phyloP scores from a whole-genome alignment of 23 red algal genomes.

The Porphyridium purpureum region DNA sequence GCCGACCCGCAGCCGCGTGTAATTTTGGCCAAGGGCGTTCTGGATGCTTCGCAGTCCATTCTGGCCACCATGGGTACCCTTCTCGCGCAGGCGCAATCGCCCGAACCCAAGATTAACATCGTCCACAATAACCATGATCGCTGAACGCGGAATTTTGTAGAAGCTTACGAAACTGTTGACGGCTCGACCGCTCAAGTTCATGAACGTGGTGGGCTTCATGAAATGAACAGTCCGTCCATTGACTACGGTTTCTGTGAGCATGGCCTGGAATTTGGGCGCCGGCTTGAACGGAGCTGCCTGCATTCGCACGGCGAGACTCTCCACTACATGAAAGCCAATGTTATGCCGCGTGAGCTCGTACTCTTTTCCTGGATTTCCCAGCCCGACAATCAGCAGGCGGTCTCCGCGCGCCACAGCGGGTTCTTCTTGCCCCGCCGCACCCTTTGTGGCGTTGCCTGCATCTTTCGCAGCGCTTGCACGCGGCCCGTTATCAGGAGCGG shows the following conservation, averaged over 20 bases:
- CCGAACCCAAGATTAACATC: conserved; percentile 61
- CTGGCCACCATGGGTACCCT: conserved; percentile 76
- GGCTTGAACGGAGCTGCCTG: conserved; percentile 20
- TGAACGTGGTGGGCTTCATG: conserved; percentile 80
- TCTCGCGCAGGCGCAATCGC: conserved; percentile 32
- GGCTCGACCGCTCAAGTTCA: conserved; percentile 66
- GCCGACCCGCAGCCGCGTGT: conserved; percentile 59
- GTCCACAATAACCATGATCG: conserved; percentile 69
- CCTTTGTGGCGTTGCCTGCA: too few relatives aligned
- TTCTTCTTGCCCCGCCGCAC: too few relatives aligned
- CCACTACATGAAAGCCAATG: conserved; percentile 43
- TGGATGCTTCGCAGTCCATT: conserved; percentile 90
- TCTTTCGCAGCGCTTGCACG: too few relatives aligned
- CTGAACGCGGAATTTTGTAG: conserved; percentile 12
- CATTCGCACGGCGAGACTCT: conserved; percentile 33
- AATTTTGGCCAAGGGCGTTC: conserved; percentile 20
- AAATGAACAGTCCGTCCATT: conserved; percentile 21
- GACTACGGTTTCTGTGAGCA: conserved; percentile 1
- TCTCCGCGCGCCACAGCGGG: conserved; percentile 4
- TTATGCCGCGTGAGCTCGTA: conserved; percentile 81
- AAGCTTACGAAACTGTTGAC: conserved; percentile 34
- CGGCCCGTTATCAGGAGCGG: too few relatives aligned
- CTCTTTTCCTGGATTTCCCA: conserved; percentile 67
- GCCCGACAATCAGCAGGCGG: conserved; percentile 42
- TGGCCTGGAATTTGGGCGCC: conserved; percentile 15